Evolutionary conservation across 306 rosid genomes (phyloP).

Genomic region (Trifolium repens): DNA sequence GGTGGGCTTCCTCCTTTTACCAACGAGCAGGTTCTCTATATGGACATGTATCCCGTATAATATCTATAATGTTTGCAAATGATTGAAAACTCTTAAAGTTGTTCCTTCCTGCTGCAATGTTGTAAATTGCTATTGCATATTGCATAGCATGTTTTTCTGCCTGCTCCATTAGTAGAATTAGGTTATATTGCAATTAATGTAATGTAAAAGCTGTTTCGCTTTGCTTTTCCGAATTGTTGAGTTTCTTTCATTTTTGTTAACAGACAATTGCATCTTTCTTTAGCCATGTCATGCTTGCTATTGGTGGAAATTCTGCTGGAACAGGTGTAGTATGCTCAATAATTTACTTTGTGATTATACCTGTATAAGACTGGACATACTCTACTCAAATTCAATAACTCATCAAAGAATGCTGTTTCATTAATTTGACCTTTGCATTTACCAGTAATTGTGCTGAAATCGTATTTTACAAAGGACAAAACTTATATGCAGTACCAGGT

Average conservation of each 20-base stretch:
- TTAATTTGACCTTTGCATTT: slow-evolving; percentile 5
- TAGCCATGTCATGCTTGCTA: slow-evolving; percentile 77
- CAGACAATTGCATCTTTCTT: slow-evolving; percentile 83
- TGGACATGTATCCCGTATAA: slow-evolving; percentile 2
- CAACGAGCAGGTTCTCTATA: slow-evolving; percentile 72
- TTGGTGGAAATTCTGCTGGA: slow-evolving; percentile 83
- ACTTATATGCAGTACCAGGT: too few species aligned
- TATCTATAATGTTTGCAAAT: background rate
- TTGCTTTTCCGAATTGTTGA: slow-evolving; percentile 30
- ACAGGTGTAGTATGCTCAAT: slow-evolving; percentile 51
- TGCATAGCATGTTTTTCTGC: slow-evolving; percentile 8
- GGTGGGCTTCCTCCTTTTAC: slow-evolving; percentile 86
- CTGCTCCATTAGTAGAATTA: background rate
- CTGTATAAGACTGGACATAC: slow-evolving; percentile 3
- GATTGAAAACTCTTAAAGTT: slow-evolving; percentile 8
- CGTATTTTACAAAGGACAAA: background rate
- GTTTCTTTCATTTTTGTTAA: slow-evolving; percentile 28
- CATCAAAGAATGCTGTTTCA: background rate
- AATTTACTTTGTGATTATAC: slow-evolving; percentile 19
- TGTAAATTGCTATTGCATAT: background rate
- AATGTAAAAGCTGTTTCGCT: slow-evolving; percentile 28
- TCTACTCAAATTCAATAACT: slow-evolving; percentile 19
- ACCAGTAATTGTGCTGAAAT: slow-evolving; percentile 9
- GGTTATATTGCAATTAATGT: slow-evolving; percentile 10
- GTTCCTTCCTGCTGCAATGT: slow-evolving; percentile 26